A percentile compares a stretch with the other conserved stretches of the same genome.
Conservation (phyloP, 345 rosid genomes). For the Salix koriyanagi region DNA sequence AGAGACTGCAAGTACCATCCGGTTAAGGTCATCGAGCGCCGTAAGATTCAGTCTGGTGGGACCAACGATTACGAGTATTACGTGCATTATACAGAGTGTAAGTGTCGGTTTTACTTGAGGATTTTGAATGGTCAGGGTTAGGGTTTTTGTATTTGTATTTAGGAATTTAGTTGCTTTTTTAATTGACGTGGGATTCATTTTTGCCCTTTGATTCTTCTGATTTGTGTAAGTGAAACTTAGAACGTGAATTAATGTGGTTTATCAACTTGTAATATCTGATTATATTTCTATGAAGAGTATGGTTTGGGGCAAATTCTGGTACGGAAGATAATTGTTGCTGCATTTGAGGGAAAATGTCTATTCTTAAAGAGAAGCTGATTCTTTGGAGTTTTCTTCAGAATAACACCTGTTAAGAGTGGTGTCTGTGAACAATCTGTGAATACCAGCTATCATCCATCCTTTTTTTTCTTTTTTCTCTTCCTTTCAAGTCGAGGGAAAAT, state of each 20-base stretch:
- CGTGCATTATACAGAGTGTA: conserved; percentile 97
- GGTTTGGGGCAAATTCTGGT: neutral
- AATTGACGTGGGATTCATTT: neutral
- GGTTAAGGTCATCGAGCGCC: conserved; percentile 93
- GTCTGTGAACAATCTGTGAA: neutral
- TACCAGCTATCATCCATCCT: neutral
- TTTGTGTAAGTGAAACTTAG: neutral
- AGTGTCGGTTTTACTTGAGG: conserved; percentile 12
- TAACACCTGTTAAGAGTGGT: neutral
- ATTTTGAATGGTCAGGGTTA: conserved; percentile 22
- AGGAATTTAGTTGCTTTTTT: neutral
- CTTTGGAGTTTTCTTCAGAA: neutral
- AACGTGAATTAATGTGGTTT: neutral
- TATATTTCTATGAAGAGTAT: neutral
- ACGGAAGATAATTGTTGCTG: neutral
- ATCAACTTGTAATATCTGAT: neutral
- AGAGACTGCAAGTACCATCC: conserved; percentile 92
- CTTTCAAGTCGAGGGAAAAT: neutral
- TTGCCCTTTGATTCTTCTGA: neutral
- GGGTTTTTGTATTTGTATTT: neutral
- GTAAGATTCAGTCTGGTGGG: conserved; percentile 47
- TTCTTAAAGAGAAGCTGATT: neutral
- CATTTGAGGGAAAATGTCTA: neutral
- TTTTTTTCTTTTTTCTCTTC: neutral
- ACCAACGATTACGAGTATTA: conserved; percentile 84